phyloP scores from a whole-genome alignment of 1,284 basidiomycete genomes.

The Sporisorium reilianum region DNA sequence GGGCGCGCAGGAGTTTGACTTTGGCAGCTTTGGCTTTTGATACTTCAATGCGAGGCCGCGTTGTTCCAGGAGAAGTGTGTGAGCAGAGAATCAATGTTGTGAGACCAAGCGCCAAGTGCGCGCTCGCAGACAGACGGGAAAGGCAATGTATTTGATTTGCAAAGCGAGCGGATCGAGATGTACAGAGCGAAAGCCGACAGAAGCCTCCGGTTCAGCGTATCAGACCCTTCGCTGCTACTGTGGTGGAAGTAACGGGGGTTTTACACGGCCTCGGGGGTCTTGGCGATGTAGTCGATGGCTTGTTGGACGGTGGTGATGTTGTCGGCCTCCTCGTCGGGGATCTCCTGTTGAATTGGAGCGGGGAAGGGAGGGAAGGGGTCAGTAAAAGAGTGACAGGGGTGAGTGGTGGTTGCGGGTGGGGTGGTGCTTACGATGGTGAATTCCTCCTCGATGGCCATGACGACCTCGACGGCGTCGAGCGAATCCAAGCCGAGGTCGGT shows the following conservation, averaged over 20 bases:
- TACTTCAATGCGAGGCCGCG: neutral
- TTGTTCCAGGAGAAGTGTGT: neutral
- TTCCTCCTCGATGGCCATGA: slow-evolving; percentile 99
- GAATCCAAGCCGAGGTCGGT: slow-evolving; percentile 94
- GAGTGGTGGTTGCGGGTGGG: neutral
- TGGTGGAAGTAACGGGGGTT: no score
- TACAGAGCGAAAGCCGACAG: no score
- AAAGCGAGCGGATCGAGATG: neutral
- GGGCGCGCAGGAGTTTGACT: slow-evolving; percentile 59
- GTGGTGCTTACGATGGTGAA: slow-evolving; percentile 67
- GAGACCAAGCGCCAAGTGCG: no score
- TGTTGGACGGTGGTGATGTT: slow-evolving; percentile 93
- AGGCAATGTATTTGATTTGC: slow-evolving; percentile 22
- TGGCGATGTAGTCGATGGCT: slow-evolving; percentile 96
- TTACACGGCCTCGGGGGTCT: slow-evolving; percentile 81
- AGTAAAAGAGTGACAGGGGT: neutral
- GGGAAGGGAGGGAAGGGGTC: neutral
- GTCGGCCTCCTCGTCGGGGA: slow-evolving; percentile 98
- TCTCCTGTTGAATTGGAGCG: slow-evolving; percentile 76
- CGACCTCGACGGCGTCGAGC: slow-evolving; percentile 96
- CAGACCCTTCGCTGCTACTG: no score
- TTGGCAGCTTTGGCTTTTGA: slow-evolving; percentile 59
- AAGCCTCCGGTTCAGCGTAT: no score
- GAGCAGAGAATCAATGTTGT: no score
- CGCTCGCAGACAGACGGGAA: neutral